Percentiles rank a stretch among this genome's conserved stretches.
Evolutionary conservation across 1,139 yeast species (phyloP).

Genomic region (Williopsis jadinii): DNA sequence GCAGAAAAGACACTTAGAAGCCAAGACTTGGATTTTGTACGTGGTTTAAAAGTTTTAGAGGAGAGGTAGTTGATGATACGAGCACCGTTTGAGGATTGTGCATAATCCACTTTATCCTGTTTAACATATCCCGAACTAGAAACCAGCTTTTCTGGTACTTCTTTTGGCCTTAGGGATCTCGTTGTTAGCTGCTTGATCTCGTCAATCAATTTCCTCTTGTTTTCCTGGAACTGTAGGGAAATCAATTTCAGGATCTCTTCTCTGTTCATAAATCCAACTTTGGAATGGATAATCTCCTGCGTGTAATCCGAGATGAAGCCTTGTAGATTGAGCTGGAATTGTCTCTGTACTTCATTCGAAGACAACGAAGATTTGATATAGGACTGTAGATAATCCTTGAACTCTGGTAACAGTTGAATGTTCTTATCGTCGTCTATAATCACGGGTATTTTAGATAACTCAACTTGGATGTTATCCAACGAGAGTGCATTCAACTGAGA

Average conservation of each 20-base stretch:
- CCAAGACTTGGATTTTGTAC: constrained; percentile 4
- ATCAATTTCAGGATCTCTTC: constrained; percentile 17
- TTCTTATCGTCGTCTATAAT: constrained; percentile 14
- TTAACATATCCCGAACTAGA: not conserved
- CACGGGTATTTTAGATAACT: constrained; percentile 14
- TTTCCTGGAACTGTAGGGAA: constrained; percentile 16
- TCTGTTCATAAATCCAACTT: constrained; percentile 17
- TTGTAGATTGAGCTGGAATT: constrained; percentile 13
- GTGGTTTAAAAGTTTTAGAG: constrained; percentile 17
- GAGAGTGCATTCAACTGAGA: constrained; percentile 6
- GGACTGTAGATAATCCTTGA: constrained; percentile 11
- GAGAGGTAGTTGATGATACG: constrained; percentile 20
- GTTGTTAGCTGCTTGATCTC: constrained; percentile 15
- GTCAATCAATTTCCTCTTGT: constrained; percentile 14
- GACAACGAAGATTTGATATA: constrained; percentile 6
- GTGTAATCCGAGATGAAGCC: constrained; percentile 11
- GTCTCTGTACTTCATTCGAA: not conserved
- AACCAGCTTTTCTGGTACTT: constrained; percentile 3
- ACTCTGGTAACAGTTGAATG: constrained; percentile 19
- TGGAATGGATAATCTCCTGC: constrained; percentile 11
- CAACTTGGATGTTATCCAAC: constrained; percentile 4
- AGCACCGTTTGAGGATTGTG: constrained; percentile 18
- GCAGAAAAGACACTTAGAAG: not conserved
- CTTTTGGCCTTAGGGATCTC: not conserved
- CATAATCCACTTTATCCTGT: constrained; percentile 15